Evolutionary conservation across 441 rosid species (phyloP), one percentile per base, ranked within the genome.

Genomic region (Eutrema salsugineum): DNA sequence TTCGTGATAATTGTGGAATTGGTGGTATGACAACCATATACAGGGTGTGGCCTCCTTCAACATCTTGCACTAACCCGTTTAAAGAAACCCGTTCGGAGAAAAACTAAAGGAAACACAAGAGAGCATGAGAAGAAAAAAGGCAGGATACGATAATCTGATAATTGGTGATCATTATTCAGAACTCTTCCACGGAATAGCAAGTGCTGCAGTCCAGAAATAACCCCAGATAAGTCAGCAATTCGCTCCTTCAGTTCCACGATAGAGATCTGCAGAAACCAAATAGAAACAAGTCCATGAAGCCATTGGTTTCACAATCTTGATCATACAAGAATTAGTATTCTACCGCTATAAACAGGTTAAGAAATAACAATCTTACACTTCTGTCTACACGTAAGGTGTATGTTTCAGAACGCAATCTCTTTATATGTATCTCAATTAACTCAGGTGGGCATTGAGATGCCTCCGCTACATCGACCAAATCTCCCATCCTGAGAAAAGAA

Each of bases 131-230:
- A 15, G 9, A 28, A 33, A 15, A 20, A 38, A 8, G 1, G 42
- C 8, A 38, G 33, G 63, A 58, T 59, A 59, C 35, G 20, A 24
- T 59, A 59, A 40, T 59, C 35, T n/a, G 35, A 59, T 59, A 59
- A 4, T 20, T 10, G 5, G 14, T 24, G 19, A 59, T 40, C 19
- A 15, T 59, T 14, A 8, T 8, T 3, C 49, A 59, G 24, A 22
- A 11, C 64, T 59, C 49, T 40, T 24, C 64, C 64, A 4, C 49
- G 64, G 64, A 39, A 59, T 59, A 59, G 1, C 64, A 59, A 22
- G 8, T 2, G 12, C 15, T 40, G 64, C 19, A 0, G 49, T 14
- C 42, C 49, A 20, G 20, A 6, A 0, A 6, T 5, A 39, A 22
- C 6, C 33, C 32, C 20, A 22, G 30, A 7, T 5, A 6, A 0